Evolutionary conservation across 2,329 filamentous ascomycete species (phyloP), one percentile per base, ranked within the genome.

Genomic region (Pezicula neosporulosa): DNA sequence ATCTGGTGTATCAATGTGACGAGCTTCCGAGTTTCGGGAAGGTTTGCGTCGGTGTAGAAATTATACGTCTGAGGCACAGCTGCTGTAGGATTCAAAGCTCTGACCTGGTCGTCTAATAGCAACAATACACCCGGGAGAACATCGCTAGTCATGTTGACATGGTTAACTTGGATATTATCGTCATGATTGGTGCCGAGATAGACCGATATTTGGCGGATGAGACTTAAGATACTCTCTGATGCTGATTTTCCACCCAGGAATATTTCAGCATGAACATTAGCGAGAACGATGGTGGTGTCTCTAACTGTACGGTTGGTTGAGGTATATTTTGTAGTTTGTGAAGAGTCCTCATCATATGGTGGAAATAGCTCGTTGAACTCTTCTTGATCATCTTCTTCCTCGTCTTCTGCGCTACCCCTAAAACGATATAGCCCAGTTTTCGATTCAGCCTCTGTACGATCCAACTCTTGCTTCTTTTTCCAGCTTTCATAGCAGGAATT

Each of bases 361-460:
- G 93, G 93, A 72, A 97, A 97, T 6, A 97, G 73, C 56, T 87
- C 80, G 18, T 85, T 78, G 57, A 96, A 86, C 56, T 94, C 89
- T 50, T 87, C 81, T 56, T 86, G 80, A 48, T 90, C 83, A 9
- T 81, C 75, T 60, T 88, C 86, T 50, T 95, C 87, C 57, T 89
- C 83, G 44, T 92, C 86, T 54, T 92, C 87, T 37, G 82, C 73
- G 37, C 84, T 86, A 30, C 92, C 93, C 56, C 84, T 83, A 71
- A 94, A 97, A 18, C 85, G 86, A 69, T 96, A 99, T 37, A 96
- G 70, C 56, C 88, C 91, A 5, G 81, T 83, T 55, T 87, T 89
- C 27, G 82, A 79, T 16, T 88, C 86, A 59, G 88, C 84, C 44
- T 88, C 82, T 60, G 85, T 83, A 61, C 90, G 87, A 57, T 97